Evolutionary conservation across 2,329 filamentous ascomycete genomes (phyloP), one percentile per base, ranked within the genome.

Genomic region (Xylaria multiplex): DNA sequence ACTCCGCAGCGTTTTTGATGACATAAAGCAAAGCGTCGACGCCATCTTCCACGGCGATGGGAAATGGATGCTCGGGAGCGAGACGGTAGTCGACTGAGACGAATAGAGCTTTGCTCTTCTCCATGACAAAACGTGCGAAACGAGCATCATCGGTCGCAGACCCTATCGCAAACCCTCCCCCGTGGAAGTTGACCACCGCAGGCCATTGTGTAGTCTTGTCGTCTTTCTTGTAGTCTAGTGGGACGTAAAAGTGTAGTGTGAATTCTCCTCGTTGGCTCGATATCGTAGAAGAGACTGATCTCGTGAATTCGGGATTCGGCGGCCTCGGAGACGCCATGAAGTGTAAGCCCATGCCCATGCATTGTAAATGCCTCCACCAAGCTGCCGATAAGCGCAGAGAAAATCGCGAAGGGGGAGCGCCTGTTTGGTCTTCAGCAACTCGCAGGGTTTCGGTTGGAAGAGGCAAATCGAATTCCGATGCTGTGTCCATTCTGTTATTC

Each of bases 31-130:
- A 76, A 0, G 88, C 86, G 67, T 90, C 88, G 32, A 87, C 85
- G 49, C 86, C 86, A 73, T 91, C 90, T 69, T 91, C 88, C 0
- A 91, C 83, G 0, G 88, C 85, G 0, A 85, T 85, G 0, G 89
- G 89, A 73, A 90, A 91, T 0, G 88, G 88, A 69, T 85, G 81
- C 71, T 86, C 85, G 0, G 90, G 90, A 0, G 89, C 88, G 2
- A 91, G 82, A n/a, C 90, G 84, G 74, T 92, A 91, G 71, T 90
- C 88, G 70, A 90, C 87, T 1, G 85, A 86, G 67, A 91, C 84
- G 61, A 90, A 83, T 24, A 91, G 80, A 32, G 85, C 87, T 59
- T 86, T 82, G 13, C 85, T 79, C 4, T 82, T 79, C 30, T 84
- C 78, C 45, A 85, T 77, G 3, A 89, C 83, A 42, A 82, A 79